Conservation (phyloP, 2,329 filamentous ascomycete genomes). For the Diplocarpon rosae region DNA sequence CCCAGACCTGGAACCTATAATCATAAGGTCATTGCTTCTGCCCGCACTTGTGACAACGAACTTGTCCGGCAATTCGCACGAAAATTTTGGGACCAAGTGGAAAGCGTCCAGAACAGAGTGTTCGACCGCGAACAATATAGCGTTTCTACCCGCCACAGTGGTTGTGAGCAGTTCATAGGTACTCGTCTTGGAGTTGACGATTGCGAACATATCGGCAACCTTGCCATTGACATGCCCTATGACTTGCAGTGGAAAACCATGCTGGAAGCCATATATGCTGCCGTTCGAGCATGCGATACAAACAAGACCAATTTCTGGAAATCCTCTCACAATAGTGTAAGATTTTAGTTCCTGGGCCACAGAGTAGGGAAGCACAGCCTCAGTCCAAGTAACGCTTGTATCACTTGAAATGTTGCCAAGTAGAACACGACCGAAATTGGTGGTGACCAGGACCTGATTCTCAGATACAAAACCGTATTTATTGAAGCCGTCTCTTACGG, state of each 20-base stretch:
- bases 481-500: conserved; percentile 38
- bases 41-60: conserved; percentile 42
- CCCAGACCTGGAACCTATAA: conserved; percentile 46
- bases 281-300: conserved; percentile 38
- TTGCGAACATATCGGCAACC: conserved; percentile 26
- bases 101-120: conserved; percentile 7
- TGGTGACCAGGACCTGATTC: conserved; percentile 42
- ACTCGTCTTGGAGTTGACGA: conserved; percentile 5
- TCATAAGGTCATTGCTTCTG: conserved; percentile 28
- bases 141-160: conserved; percentile 28
- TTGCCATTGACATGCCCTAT: conserved; percentile 20
- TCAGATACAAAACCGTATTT: conserved; percentile 52
- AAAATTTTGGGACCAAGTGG: not conserved
- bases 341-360: conserved; percentile 32
- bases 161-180: conserved; percentile 18
- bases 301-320: conserved; percentile 28
- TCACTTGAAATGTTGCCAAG: conserved; percentile 30
- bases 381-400: conserved; percentile 17
- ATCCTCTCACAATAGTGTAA: conserved; percentile 35
- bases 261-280: conserved; percentile 20
- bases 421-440: conserved; percentile 49
- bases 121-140: conserved; percentile 24
- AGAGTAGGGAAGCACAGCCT: conserved; percentile 22
- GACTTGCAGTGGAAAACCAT: conserved; percentile 7
- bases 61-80: conserved; percentile 27